Percentiles rank a stretch among this genome's conserved stretches.
Evolutionary conservation across 495 filamentous ascomycete species (phyloP).

Genomic region (Penicillium cosmopolitanum): DNA sequence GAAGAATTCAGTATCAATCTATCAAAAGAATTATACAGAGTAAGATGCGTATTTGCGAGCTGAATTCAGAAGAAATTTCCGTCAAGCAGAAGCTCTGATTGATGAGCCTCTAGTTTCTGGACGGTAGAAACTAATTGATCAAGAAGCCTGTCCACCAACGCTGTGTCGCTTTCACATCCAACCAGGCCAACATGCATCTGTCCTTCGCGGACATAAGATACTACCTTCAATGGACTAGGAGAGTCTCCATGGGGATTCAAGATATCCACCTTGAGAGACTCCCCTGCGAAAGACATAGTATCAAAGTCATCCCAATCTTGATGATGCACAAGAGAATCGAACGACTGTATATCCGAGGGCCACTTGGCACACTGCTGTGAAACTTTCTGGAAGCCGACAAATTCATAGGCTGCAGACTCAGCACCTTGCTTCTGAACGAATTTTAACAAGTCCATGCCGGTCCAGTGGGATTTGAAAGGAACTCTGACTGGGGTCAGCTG

Average conservation of each 20-base stretch:
- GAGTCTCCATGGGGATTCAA: slow-evolving; percentile 43
- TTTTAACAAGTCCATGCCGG: slow-evolving; percentile 36
- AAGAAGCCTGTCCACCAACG: slow-evolving; percentile 33
- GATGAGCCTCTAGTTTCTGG: slow-evolving; percentile 24
- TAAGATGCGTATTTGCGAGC: too few relatives aligned
- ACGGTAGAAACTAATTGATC: slow-evolving; percentile 32
- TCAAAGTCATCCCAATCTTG: slow-evolving; percentile 46
- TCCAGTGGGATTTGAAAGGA: slow-evolving; percentile 37
- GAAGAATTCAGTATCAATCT: too few relatives aligned
- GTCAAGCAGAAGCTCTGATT: slow-evolving; percentile 17
- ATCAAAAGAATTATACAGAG: too few relatives aligned
- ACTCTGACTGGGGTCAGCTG: slow-evolving; percentile 42
- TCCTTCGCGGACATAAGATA: slow-evolving; percentile 39
- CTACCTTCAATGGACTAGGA: slow-evolving; percentile 40
- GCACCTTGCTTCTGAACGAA: slow-evolving; percentile 38
- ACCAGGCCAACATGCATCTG: slow-evolving; percentile 42
- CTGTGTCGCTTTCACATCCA: slow-evolving; percentile 33
- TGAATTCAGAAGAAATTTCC: slow-evolving; percentile 5
- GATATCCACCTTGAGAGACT: slow-evolving; percentile 40
- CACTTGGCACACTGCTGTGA: slow-evolving; percentile 30
- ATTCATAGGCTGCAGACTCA: slow-evolving; percentile 34
- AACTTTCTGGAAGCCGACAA: slow-evolving; percentile 37
- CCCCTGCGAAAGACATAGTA: slow-evolving; percentile 44
- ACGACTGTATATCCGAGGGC: slow-evolving; percentile 21
- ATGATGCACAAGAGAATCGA: slow-evolving; percentile 41